Conservation (phyloP, 495 filamentous ascomycete species). For the Trichoderma asperelloides region DNA sequence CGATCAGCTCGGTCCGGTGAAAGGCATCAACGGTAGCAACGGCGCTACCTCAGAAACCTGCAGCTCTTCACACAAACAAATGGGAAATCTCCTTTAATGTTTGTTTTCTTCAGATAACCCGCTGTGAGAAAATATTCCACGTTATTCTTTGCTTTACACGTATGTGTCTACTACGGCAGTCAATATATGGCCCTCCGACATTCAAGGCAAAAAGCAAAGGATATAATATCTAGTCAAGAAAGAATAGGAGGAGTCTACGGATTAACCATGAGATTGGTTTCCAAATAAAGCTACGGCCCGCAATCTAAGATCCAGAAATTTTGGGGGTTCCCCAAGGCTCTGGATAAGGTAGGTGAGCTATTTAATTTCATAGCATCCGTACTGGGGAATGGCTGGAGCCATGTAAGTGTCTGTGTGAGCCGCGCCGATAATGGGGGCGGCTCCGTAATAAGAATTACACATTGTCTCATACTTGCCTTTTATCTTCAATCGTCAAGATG, state of each 20-base stretch:
- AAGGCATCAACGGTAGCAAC: neutral
- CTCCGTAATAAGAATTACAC: neutral
- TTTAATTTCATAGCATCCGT: neutral
- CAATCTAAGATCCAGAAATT: neutral
- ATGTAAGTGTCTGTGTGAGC: neutral
- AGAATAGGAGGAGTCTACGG: no score
- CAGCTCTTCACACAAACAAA: neutral
- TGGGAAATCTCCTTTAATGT: no score
- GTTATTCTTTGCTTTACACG: no score
- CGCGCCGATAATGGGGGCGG: neutral
- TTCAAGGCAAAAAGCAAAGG: no score
- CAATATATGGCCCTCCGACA: neutral
- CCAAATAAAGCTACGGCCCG: no score
- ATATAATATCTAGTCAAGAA: no score
- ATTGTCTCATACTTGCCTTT: neutral
- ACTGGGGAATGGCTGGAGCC: neutral
- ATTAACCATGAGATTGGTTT: no score
- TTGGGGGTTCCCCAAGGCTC: neutral
- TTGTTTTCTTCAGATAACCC: no score
- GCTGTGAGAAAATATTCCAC: no score
- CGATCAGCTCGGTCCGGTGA: neutral
- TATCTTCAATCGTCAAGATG: neutral
- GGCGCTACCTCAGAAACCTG: neutral
- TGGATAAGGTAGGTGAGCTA: neutral
- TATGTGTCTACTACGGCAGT: neutral